Evolutionary conservation across 495 filamentous ascomycete species (phyloP).

Genomic region (Neurospora africana): DNA sequence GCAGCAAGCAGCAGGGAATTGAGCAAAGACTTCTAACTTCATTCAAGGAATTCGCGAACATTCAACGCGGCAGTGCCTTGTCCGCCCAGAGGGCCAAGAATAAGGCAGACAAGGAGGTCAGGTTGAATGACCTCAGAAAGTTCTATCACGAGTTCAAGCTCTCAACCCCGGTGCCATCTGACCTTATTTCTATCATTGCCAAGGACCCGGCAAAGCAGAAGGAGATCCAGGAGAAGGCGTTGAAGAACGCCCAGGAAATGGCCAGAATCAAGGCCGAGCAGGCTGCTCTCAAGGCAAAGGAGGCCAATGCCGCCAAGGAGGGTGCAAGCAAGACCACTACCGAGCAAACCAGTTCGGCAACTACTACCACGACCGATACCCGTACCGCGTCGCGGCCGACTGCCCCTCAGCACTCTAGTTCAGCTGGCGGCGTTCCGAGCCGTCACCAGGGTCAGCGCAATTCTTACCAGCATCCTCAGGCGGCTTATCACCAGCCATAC

Average conservation of each 20-base stretch:
- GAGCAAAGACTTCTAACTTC: conserved; percentile 66
- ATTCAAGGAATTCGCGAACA: conserved; percentile 68
- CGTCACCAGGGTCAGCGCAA: conserved; percentile 23
- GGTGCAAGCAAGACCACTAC: conserved; percentile 22
- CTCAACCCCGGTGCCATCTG: conserved; percentile 76
- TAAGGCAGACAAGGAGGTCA: conserved; percentile 77
- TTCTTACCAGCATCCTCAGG: conserved; percentile 15
- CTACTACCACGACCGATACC: conserved; percentile 18
- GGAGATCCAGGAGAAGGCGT: conserved; percentile 79
- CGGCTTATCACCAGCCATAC: conserved; percentile 20
- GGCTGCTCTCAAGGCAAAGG: conserved; percentile 31
- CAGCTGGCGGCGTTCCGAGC: conserved; percentile 22
- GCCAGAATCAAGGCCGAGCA: conserved; percentile 29
- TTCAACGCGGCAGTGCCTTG: conserved; percentile 48
- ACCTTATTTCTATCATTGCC: conserved; percentile 88
- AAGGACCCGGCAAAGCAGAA: conserved; percentile 91
- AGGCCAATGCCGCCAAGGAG: conserved; percentile 21
- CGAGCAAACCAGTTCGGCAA: conserved; percentile 14
- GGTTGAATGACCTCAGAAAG: conserved; percentile 87
- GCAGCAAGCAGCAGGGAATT: conserved; percentile 26
- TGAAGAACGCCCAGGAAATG: conserved; percentile 53
- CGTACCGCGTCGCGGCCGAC: conserved; percentile 17
- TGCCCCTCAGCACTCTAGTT: conserved; percentile 22
- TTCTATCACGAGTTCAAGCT: conserved; percentile 93
- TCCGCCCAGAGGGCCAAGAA: conserved; percentile 62